Base-by-base conservation (phyloP, 176 grass and related monocot species). In the Alloteropsis semialata region DNA sequence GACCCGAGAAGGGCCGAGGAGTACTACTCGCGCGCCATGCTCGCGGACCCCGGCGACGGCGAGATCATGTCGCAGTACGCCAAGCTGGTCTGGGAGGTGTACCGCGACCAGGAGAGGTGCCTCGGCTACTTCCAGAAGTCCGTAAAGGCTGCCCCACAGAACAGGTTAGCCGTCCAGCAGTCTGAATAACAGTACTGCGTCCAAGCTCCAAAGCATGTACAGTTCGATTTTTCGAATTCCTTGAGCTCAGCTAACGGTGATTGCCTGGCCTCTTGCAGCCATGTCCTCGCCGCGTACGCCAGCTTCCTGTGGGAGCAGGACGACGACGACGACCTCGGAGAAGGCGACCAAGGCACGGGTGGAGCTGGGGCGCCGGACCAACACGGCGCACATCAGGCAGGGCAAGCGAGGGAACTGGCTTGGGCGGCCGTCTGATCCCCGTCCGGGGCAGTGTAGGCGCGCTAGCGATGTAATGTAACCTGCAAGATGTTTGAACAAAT, bases 11-110 rank as follows among this genome's bases (percentile, higher is more conserved):
- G 93, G 77, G 96, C 92, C 0, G 92, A 98, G 81, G 92, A 98
- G 84, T 98, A 95, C 84, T 98, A 92, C 81, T 98, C 96, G 25
- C 92, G 96, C 56, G 96, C 96, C 19, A 93, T 98, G 88, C 84
- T 98, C 0, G 88, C 79, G 0, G 96, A 95, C 56, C 96, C 96
- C 14, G 73, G 60, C n/a, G 82, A 98, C 45, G 96, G 92, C 38
- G 96, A 98, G 82, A 93, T 92, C 83, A 48, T 96, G 79, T 94
- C 84, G 28, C 89, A 93, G 82, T 98, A 98, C 80, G 96, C 93
- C 24, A 95, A 89, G 84, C 66, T 98, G 73, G 76, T 98, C 8
- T 98, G 96, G 96, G 58, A 79, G 80, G 86, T 69, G 79, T 87
- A 98, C 69, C 84, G 50, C 57, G 93, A 98, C 10, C 55, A 65